phyloP scores from a whole-genome alignment of 345 rosid species.

The Eucalyptus decipiens region DNA sequence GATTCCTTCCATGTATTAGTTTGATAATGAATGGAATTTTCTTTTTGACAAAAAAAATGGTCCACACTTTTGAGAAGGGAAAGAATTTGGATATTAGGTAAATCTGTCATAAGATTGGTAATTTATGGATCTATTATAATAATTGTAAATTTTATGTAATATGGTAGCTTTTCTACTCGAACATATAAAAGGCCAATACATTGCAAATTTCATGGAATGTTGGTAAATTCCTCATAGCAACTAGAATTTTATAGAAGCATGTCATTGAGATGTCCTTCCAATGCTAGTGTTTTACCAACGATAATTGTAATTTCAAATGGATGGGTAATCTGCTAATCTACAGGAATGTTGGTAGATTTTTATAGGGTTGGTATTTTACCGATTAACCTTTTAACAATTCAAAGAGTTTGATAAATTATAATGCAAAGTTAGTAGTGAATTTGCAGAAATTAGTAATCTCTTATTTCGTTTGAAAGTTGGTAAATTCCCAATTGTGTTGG shows the following conservation, averaged over 20 bases:
- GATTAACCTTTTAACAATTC: not conserved
- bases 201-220: not conserved
- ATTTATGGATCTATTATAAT: not conserved
- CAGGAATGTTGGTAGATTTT: not conserved
- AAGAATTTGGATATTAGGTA: not conserved
- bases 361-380: not conserved
- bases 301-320: not conserved
- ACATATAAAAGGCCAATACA: not conserved
- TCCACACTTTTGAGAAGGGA: not conserved
- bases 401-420: not conserved
- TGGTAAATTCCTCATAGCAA: not conserved
- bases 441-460: not conserved
- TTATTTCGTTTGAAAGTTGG: not conserved
- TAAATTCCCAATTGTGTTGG: not conserved
- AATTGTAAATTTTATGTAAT: not conserved
- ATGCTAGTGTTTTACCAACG: not conserved
- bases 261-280: not conserved
- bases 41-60: not conserved
- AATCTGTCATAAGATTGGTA: not conserved
- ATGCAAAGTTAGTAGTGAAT: not conserved
- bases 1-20: fast-evolving
- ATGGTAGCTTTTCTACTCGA: not conserved
- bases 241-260: not conserved
- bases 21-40: too few species aligned
- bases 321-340: not conserved